Base-by-base conservation (phyloP, 1,139 yeast genomes). In the Neolecta irregularis region DNA sequence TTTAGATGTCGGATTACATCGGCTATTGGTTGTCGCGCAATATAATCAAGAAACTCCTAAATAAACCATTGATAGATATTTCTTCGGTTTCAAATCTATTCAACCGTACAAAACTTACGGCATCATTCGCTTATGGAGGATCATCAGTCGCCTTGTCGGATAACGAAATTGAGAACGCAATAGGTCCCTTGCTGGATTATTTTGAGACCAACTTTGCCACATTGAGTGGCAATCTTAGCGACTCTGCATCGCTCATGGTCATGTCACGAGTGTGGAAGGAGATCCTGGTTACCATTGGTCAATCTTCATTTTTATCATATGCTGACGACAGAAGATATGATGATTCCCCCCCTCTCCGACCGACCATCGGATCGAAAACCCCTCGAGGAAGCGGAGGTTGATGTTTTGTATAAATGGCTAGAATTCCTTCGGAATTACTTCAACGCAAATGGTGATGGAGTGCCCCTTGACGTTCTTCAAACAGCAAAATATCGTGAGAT, bases 391-490 rank as follows among this genome's bases (percentile, higher is more conserved):
- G 60, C 57, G 29, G 93, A 81, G 50, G 60, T 77, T 29, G 83
- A 75, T 39, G 69, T 76, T 1, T 70, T 78, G 1, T 72, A 76
- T 44, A 63, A 69, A 1, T 81, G 93, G 93, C 54, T 78, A 16
- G 63, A 70, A 37, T 63, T 74, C 7, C 56, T 79, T 24, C 56
- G 69, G 37, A 81, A 73, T 41, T 80, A 79, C 51, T 80, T 81
- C 56, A 73, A 80, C 50, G 75, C 78, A 48, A 74, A 69, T 39
- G 93, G 93, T 1, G 76, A 75, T 34, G 93, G 93, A 0, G 91
- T 91, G 0, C 68, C 83, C 0, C 50, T 78, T 28, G 72, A 67
- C 43, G 70, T 68, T 7, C 57, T 80, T 48, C 74, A 73, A 44
- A 57, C 62, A 0, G 44, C 52, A 0, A 67, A 63, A 34, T 60